Conservation (phyloP, 2,329 filamentous ascomycete genomes). For the Ustulina deusta region DNA sequence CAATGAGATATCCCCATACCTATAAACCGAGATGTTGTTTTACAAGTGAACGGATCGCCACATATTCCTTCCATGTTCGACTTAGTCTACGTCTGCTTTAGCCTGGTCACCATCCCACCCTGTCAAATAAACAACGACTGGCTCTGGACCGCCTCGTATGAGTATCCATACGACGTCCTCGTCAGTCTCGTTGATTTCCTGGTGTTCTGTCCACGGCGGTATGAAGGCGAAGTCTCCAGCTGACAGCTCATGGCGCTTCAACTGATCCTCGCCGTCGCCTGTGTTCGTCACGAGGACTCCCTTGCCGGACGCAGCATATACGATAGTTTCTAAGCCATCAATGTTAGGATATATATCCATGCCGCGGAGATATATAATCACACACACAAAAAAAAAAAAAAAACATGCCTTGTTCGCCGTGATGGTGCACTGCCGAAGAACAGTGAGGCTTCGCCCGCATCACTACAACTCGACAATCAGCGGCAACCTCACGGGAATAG, state of each 20-base stretch:
- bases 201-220: constrained; percentile 77
- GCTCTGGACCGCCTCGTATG: constrained; percentile 69
- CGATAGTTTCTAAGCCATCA: constrained; percentile 69
- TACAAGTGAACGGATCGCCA: constrained; percentile 26
- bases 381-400: too few relatives aligned
- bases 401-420: constrained; percentile 72
- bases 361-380: background rate
- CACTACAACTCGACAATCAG: constrained; percentile 57
- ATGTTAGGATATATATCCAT: constrained; percentile 8
- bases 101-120: constrained; percentile 69
- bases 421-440: constrained; percentile 73
- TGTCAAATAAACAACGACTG: constrained; percentile 71
- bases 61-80: constrained; percentile 14
- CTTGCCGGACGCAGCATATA: constrained; percentile 72
- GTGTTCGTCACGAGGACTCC: constrained; percentile 71
- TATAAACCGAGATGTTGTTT: constrained; percentile 16
- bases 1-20: constrained; percentile 25
- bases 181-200: constrained; percentile 74
- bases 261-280: constrained; percentile 63
- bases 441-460: constrained; percentile 73
- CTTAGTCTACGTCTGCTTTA: constrained; percentile 48
- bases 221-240: constrained; percentile 78
- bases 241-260: constrained; percentile 66
- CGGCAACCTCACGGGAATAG: background rate
- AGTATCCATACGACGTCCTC: constrained; percentile 72